Evolutionary conservation across 2,329 filamentous ascomycete genomes (phyloP), one percentile per base, ranked within the genome.

Genomic region (Xylaria sp.): DNA sequence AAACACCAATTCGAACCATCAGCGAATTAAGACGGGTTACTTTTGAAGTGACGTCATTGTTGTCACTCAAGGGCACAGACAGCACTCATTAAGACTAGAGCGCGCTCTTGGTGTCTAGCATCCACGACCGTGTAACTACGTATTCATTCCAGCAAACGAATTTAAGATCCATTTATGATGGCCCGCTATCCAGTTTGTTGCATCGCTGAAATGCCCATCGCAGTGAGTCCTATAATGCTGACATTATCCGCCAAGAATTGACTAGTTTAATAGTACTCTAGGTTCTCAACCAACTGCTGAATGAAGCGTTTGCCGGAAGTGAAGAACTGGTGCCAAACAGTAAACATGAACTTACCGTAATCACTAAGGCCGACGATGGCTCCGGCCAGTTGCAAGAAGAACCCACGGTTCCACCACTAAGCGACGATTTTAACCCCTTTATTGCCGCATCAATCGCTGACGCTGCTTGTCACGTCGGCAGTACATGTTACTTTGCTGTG

Each of bases 121-220:
- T n/a, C n/a, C n/a, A n/a, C n/a, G n/a, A n/a, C n/a, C n/a, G n/a
- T n/a, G n/a, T n/a, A n/a, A n/a, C n/a, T n/a, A n/a, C n/a, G n/a
- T 40, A 10, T 40, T 10, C 6, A 9, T 40, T 40, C 35, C 40
- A 44, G 18, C 4, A n/a, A 18, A 44, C 1, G 5, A 4, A 44
- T 18, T n/a, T 6, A 18, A 16, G 6, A 4, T 16, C 16, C 13
- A 44, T 18, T n/a, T 6, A 44, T n/a, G n/a, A 86, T 42, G 44
- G 54, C 44, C n/a, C 84, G 18, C 12, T 60, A 65, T 29, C 62
- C 62, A 27, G 76, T 65, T 8, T 65, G 62, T 44, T 65, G 62
- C 44, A 53, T 65, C 35, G 44, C 55, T 16, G 54, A 89, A 88
- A 76, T 78, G 82, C 29, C 82, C 78, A 0, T 68, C 70, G 1